phyloP scores from a whole-genome alignment of 768 basidiomycete genomes.

The Clitopilus hobsonii region DNA sequence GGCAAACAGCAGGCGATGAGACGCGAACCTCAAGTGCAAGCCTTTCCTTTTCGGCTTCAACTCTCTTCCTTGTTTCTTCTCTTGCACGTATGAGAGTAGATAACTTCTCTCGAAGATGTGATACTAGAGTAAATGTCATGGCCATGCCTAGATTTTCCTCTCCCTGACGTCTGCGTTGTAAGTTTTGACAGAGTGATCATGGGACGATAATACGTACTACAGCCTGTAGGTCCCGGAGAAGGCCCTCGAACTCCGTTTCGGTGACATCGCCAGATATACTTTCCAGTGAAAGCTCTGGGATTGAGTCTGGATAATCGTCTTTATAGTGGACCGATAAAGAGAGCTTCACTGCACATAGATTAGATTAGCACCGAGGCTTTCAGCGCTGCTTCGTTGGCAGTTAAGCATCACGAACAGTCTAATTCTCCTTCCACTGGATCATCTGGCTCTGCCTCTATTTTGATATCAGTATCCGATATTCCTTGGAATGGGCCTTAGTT shows the following conservation, averaged over 20 bases:
- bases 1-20: not conserved
- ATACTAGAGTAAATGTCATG: slow-evolving; percentile 94
- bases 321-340: slow-evolving; percentile 73
- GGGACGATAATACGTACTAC: slow-evolving; percentile 38
- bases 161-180: slow-evolving; percentile 42
- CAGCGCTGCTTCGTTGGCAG: slow-evolving; percentile 7
- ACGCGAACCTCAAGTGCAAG: slow-evolving; percentile 65
- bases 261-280: slow-evolving; percentile 56
- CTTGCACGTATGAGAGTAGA: slow-evolving; percentile 57
- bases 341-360: slow-evolving; percentile 56
- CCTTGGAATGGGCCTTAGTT: slow-evolving; percentile 46
- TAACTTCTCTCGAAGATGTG: slow-evolving; percentile 77
- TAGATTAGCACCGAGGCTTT: slow-evolving; percentile 8
- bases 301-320: slow-evolving; percentile 76
- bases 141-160: slow-evolving; percentile 92
- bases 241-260: slow-evolving; percentile 46
- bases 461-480: slow-evolving; percentile 75
- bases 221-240: slow-evolving; percentile 53
- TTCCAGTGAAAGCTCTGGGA: slow-evolving; percentile 71
- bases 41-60: slow-evolving; percentile 71
- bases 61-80: slow-evolving; percentile 48
- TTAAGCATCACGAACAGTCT: slow-evolving; percentile 36
- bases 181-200: slow-evolving; percentile 2
- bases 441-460: slow-evolving; percentile 88
- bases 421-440: slow-evolving; percentile 61